Evolutionary conservation across 2,329 filamentous ascomycete genomes (phyloP), one percentile per base, ranked within the genome.

Genomic region (Diplodia sapinea): DNA sequence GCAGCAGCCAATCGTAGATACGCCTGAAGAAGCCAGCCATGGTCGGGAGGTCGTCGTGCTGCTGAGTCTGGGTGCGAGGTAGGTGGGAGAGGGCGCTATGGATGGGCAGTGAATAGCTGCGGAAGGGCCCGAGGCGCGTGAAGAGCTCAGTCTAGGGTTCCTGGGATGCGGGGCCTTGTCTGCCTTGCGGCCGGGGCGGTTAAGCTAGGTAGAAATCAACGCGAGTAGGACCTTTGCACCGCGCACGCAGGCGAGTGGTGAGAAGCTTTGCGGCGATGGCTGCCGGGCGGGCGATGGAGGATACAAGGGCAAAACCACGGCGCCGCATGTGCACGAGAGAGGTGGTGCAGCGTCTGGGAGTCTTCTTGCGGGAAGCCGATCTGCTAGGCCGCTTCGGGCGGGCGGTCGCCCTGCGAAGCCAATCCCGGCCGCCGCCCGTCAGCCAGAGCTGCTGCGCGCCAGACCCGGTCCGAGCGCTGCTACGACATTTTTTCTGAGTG

Each of bases 1-100:
- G 90, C 83, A 99, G 84, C 79, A 98, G 86, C 94, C 94, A 98
- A 88, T 98, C 95, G 85, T 98, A 98, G 80, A 99, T 90, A 82
- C 89, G 91, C 78, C 91, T 91, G 82, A 99, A 96, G 79, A 99
- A 84, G 74, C 92, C 91, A 75, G 93, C 91, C 94, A 98, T 98
- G 66, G 59, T 63, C n/a, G 33, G n/a, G 57, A 11, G 13, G 51
- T 13, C 5, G 33, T 29, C 38, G 57, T 62, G 40, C 38, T n/a
- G 56, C 36, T 43, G 36, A 12, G 36, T 47, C 23, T 13, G 38
- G 56, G 43, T 38, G 43, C 56, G 20, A 11, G 52, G 57, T 20
- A 26, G 57, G 15, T 6, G 57, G 23, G 40, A 13, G 40, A 33
- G 36, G 20, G 12, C 26, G 57, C 26, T 40, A 62, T 43, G 57